These are phyloP conservation scores for Flaveria floridana DNA, from an alignment of 140 eudicot species.

Conservation along the genomic window DNA sequence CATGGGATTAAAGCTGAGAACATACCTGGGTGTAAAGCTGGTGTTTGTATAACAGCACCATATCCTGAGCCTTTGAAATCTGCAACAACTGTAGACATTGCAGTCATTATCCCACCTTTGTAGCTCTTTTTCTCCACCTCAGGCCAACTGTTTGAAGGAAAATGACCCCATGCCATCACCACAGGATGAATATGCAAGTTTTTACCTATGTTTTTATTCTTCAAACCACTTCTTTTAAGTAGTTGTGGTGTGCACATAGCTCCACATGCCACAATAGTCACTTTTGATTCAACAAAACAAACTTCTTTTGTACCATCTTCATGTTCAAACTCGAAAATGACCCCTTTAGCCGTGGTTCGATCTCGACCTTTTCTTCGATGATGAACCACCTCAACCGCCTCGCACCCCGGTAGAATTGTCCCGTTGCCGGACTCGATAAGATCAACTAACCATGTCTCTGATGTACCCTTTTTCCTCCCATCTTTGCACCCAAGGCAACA, in stretches of 20 bases:
- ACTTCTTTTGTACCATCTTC: constrained; percentile 40
- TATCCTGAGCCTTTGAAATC: constrained; percentile 51
- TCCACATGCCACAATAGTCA: constrained; percentile 60
- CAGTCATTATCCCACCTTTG: constrained; percentile 68
- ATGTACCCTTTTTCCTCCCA: constrained; percentile 56
- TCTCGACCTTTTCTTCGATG: constrained; percentile 24
- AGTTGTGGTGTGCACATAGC: constrained; percentile 64
- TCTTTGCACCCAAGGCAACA: constrained; percentile 72
- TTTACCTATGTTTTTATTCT: constrained; percentile 62
- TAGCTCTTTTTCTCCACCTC: constrained; percentile 55
- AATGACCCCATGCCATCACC: constrained; percentile 69
- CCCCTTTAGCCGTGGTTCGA: constrained; percentile 51
- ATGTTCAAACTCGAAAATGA: constrained; percentile 36
- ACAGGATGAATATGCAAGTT: constrained; percentile 75
- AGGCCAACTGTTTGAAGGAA: constrained; percentile 48
- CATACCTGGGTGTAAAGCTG: constrained; percentile 70
- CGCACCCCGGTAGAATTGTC: constrained; percentile 52
- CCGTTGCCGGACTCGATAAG: constrained; percentile 62
- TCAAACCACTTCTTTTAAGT: constrained; percentile 57
- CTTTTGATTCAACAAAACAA: constrained; percentile 47
- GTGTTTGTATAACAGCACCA: constrained; percentile 67
- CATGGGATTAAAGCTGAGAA: constrained; percentile 69
- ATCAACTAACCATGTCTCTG: constrained; percentile 70
- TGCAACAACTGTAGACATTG: constrained; percentile 63
- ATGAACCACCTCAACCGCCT: constrained; percentile 46